These are phyloP conservation scores for Papilionanthe hybrid DNA, from an alignment of 116 monocot genomes.

Conservation along the genomic window DNA sequence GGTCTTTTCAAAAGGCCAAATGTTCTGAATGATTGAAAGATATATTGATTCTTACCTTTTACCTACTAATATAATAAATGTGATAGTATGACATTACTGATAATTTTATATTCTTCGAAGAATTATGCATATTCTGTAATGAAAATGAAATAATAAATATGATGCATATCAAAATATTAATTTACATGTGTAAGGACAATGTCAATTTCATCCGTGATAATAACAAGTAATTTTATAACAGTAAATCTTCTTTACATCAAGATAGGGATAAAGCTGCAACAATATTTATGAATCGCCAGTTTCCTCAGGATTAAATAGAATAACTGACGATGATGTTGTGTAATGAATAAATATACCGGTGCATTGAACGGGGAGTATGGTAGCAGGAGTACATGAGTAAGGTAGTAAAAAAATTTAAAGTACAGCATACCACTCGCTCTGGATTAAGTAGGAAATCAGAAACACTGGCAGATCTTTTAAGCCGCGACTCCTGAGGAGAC, in stretches of 20 bases:
- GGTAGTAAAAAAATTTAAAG: not conserved
- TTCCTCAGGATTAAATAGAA: not conserved
- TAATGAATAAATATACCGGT: not conserved
- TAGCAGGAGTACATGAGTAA: not conserved
- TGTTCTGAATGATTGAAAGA: not conserved
- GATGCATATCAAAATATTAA: not conserved
- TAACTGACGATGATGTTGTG: not conserved
- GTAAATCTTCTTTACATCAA: not conserved
- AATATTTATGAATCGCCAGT: not conserved
- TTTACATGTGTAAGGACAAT: not conserved
- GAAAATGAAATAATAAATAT: not conserved
- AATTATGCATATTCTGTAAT: not conserved
- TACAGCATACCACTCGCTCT: slow-evolving; percentile 56
- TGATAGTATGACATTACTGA: not conserved
- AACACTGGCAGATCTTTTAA: slow-evolving; percentile 84
- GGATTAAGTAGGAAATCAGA: slow-evolving; percentile 61
- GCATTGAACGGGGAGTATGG: not conserved
- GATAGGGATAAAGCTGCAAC: not conserved
- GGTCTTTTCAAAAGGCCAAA: not conserved
- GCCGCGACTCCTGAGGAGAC: slow-evolving; percentile 52
- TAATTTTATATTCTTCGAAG: not conserved
- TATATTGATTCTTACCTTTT: not conserved
- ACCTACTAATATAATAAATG: not conserved
- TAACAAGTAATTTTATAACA: not conserved
- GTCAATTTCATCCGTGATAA: not conserved